Base-by-base conservation (phyloP, 306 rosid genomes). In the Citrullus amarus region DNA sequence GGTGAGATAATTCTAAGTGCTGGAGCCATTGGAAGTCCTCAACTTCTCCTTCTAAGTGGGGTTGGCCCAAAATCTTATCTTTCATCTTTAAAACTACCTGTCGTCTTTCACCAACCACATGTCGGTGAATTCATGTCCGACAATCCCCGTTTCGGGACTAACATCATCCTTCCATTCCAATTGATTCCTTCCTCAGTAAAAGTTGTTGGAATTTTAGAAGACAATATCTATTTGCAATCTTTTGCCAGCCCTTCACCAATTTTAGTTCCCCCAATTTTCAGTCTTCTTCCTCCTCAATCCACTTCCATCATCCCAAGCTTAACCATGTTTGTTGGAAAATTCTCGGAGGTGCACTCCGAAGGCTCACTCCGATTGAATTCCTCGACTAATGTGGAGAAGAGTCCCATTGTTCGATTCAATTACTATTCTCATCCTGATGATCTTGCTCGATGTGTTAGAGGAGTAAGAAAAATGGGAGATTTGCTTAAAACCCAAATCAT, bases 11-110 rank as follows among this genome's bases (percentile, higher is more conserved):
- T 85, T 46, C 4, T 79, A 2, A 85, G 88, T 59, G 85, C 83
- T 0, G 87, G 85, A 28, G 68, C 85, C 39, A 76, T 82, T 25
- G 85, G 85, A 5, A 85, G 82, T 18, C 80, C 84, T 63, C 88
- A 80, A 25, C 83, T 82, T 43, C 78, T 82, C 4, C 84, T 79
- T 0, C 82, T 79, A 3, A 80, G 83, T 46, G 85, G 85, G 20
- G 48, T 85, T 38, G 85, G 85, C 15, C 79, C 82, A 25, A 20
- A 13, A 1, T 43, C 74, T 3, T 20, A 79, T 20, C 81, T 79
- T 18, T 82, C 83, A 0, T 71, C 77, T 9, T 20, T 76, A 4
- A 25, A 48, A 4, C 66, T 85, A 65, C 84, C 79, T 16, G 54
- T 80, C 34, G 62, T 80, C 18, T 70, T 57, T 1, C 48, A 55